A percentile compares a stretch with the other conserved stretches of the same genome.
Conservation (phyloP, 75 land plant genomes). For the Cupressus sempervirens region DNA sequence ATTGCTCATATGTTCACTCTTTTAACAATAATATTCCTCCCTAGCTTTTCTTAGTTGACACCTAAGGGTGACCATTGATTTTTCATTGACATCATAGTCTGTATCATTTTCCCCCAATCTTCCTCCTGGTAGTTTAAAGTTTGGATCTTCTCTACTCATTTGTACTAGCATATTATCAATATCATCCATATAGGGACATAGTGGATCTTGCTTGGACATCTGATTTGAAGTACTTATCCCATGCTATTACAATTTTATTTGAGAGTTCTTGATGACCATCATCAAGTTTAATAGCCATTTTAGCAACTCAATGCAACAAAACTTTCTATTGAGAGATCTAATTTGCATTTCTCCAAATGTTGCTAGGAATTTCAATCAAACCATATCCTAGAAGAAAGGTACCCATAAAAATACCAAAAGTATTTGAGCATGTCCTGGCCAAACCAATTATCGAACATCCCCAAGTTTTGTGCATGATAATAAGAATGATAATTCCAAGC, state of each 20-base stretch:
- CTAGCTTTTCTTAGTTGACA: constrained; percentile 77
- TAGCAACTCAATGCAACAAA: constrained; percentile 86
- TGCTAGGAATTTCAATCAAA: constrained; percentile 90
- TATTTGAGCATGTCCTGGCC: constrained; percentile 97
- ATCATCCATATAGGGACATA: no score
- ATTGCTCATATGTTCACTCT: constrained; percentile 81
- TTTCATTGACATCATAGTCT: constrained; percentile 97
- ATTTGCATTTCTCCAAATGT: constrained; percentile 94
- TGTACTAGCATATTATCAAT: constrained; percentile 67
- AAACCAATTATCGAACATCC: no score
- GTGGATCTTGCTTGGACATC: no score
- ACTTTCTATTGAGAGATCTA: constrained; percentile 83
- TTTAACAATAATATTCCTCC: constrained; percentile 80
- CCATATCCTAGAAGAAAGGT: constrained; percentile 99
- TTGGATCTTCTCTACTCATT: constrained; percentile 86
- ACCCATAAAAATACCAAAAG: constrained; percentile 97
- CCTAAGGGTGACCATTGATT: constrained; percentile 92
- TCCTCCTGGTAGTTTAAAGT: constrained; percentile 95
- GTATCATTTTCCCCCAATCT: constrained; percentile 98
- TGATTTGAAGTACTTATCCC: no score
- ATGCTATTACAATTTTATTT: no score
- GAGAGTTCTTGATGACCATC: no score
- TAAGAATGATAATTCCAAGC: no score
- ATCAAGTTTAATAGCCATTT: constrained; percentile 93
- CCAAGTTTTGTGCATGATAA: no score